Base-by-base conservation (phyloP, 2,329 filamentous ascomycete species). In the Botryotinia narcissicola region DNA sequence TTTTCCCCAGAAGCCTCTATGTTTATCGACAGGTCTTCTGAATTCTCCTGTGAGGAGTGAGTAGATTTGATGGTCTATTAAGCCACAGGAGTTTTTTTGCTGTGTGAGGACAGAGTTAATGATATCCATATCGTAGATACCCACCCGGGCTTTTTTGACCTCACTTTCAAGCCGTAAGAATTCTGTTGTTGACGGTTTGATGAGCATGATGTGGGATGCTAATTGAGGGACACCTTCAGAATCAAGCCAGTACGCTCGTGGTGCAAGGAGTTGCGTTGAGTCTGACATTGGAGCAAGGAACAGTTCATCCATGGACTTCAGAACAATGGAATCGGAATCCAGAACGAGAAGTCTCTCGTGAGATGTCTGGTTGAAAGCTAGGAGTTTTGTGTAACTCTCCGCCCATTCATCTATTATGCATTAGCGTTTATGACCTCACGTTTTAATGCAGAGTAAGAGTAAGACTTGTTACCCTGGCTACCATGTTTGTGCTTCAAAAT, bases 311-410 rank as follows among this genome's bases (percentile, higher is more conserved):
- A 90, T 83, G 61, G 84, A 81, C 75, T 87, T 80, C 1, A 79
- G 57, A n/a, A 79, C 63, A 10, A 76, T 80, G 10, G 76, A 71
- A 42, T 78, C 76, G 5, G 77, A 78, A 70, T 78, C 75, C 18
- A 79, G 74, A 18, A 74, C 73, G 8, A 79, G 60, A n/a, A 78
- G 71, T 1, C 75, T 76, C 2, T 61, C 35, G 48, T 92, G 93
- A 72, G 90, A 84, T 0, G 87, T 88, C 70, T 92, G 88, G 74
- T 90, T 90, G 79, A 92, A 93, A 3, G 90, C 89, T 32, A 91
- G 85, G 48, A 92, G 86, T 79, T 93, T 93, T 35, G 90, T 91
- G 77, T 89, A 89, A 3, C 87, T 89, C 14, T 78, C 75, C 64
- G 74, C 69, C 77, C 78, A 79, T 48, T 77, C 75, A 9, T 68